A percentile compares a stretch with the other conserved stretches of the same genome.
Conservation (phyloP, 2,329 filamentous ascomycete species). For the Penicillium sp. region DNA sequence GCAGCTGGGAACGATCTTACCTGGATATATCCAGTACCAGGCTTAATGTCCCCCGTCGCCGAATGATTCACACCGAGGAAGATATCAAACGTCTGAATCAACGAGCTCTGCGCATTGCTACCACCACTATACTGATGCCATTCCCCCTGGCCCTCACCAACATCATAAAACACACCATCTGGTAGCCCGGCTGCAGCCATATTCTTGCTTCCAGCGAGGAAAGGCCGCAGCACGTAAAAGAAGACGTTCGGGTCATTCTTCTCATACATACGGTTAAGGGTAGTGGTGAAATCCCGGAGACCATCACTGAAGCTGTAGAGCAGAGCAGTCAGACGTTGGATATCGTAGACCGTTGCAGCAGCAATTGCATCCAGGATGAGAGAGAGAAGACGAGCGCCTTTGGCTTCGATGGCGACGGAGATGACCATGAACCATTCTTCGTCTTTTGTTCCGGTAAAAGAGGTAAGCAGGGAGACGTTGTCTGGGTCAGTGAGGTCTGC, state of each 20-base stretch:
- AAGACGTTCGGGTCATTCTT: conserved; percentile 49
- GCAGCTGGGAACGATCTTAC: conserved; percentile 17
- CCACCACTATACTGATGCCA: conserved; percentile 55
- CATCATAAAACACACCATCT: conserved; percentile 53
- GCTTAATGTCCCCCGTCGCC: conserved; percentile 35
- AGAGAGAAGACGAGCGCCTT: conserved; percentile 47
- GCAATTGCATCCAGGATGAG: conserved; percentile 49
- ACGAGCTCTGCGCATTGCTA: conserved; percentile 56
- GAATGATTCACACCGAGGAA: conserved; percentile 52
- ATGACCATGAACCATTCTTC: conserved; percentile 53
- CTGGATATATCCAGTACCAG: conserved; percentile 30
- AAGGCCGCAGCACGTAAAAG: conserved; percentile 53
- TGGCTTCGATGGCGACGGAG: conserved; percentile 53
- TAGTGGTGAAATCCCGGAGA: conserved; percentile 41
- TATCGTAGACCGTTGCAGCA: conserved; percentile 42
- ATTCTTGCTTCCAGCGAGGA: conserved; percentile 54
- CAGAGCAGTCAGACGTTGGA: conserved; percentile 36
- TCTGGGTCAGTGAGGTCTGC: conserved; percentile 38
- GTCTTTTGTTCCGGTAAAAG: conserved; percentile 41
- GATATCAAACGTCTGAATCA: conserved; percentile 56
- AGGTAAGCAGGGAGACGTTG: conserved; percentile 33
- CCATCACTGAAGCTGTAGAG: conserved; percentile 43
- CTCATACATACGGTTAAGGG: conserved; percentile 54
- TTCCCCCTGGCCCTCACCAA: conserved; percentile 47
- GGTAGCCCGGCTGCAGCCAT: conserved; percentile 53